Evolutionary conservation across 371 early-diverging fungal genomes (phyloP).

Genomic region (Mortierella sp.): DNA sequence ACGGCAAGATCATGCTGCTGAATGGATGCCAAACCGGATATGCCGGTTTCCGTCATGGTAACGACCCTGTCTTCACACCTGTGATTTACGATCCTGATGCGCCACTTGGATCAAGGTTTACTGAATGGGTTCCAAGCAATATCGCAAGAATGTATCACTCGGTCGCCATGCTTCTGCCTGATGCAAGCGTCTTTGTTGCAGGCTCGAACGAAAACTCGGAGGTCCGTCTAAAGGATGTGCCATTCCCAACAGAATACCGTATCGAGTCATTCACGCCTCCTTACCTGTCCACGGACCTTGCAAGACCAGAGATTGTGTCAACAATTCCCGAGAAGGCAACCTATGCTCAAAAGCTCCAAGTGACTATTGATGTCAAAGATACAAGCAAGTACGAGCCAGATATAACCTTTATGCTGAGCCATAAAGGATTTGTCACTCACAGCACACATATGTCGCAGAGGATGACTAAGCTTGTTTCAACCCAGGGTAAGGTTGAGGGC

Average conservation of each 20-base stretch:
- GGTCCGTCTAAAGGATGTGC: constrained; percentile 25
- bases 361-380: constrained; percentile 53
- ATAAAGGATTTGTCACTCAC: constrained; percentile 73
- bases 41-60: constrained; percentile 64
- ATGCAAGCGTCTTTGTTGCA: constrained; percentile 60
- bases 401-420: constrained; percentile 50
- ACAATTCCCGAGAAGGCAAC: constrained; percentile 61
- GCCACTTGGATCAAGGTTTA: constrained; percentile 57
- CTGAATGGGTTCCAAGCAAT: constrained; percentile 63
- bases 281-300: constrained; percentile 63
- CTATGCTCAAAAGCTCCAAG: constrained; percentile 58
- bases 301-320: constrained; percentile 62
- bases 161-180: constrained; percentile 69
- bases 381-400: constrained; percentile 29
- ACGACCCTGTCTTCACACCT: constrained; percentile 69
- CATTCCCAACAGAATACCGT: constrained; percentile 71
- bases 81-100: constrained; percentile 66
- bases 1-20: constrained; percentile 69
- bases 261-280: constrained; percentile 75
- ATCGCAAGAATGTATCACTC: constrained; percentile 82
- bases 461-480: constrained; percentile 59
- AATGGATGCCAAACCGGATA: constrained; percentile 75
- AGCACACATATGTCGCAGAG: constrained; percentile 76
- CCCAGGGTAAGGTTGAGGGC: constrained; percentile 44
- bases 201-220: constrained; percentile 58